Percentiles rank a stretch among this genome's conserved stretches.
Conservation (phyloP, 768 basidiomycete genomes). For the Paxillus ammoniavirescens region DNA sequence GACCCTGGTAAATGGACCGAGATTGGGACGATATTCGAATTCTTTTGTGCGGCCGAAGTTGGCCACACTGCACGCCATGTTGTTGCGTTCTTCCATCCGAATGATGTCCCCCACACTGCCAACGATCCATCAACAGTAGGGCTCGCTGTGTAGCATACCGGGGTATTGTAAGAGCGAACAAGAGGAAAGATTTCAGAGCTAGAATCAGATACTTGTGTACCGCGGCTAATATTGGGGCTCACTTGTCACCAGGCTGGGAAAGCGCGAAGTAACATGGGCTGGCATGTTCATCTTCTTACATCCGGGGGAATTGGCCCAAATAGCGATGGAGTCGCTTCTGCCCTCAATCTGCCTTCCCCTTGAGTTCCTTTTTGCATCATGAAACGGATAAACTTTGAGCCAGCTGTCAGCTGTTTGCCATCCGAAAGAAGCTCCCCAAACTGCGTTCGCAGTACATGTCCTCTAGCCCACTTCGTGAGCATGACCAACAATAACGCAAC, state of each 20-base stretch:
- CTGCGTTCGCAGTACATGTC: background rate
- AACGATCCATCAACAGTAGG: constrained; percentile 40
- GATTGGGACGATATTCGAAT: background rate
- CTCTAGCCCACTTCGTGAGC: constrained; percentile 6
- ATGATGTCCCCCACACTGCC: constrained; percentile 37
- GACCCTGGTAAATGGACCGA: constrained; percentile 3
- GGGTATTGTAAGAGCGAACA: constrained; percentile 58
- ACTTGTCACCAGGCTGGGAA: background rate
- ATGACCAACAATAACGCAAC: background rate
- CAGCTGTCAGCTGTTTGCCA: constrained; percentile 18
- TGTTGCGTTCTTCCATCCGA: constrained; percentile 14
- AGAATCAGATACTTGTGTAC: background rate
- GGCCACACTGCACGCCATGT: constrained; percentile 22
- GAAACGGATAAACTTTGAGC: constrained; percentile 18
- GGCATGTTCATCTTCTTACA: background rate
- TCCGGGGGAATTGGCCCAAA: background rate
- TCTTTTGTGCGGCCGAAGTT: background rate
- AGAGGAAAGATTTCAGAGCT: constrained; percentile 6
- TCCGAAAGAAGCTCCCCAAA: constrained; percentile 21
- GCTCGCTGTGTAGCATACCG: constrained; percentile 54
- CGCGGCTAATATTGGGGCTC: background rate
- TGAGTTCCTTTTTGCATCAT: background rate
- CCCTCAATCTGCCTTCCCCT: background rate
- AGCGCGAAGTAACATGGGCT: too few species aligned
- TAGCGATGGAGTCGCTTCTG: background rate